phyloP scores from a whole-genome alignment of 768 basidiomycete species.

The Suillus brevipes region DNA sequence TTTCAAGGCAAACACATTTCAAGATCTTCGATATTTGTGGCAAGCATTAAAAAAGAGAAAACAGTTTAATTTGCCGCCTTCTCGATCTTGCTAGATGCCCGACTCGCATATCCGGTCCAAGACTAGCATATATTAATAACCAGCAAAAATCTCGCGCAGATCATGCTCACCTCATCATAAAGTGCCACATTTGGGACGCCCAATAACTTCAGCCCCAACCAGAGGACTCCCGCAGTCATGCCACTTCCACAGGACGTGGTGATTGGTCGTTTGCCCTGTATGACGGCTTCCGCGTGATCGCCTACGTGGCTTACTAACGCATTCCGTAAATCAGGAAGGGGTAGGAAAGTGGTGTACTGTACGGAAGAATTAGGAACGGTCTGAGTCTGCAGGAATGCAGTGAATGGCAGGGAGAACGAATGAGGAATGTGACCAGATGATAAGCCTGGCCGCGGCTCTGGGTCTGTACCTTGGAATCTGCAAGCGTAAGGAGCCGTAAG shows the following conservation, averaged over 20 bases:
- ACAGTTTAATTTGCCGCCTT: slow-evolving; percentile 36
- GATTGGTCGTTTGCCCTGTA: slow-evolving; percentile 60
- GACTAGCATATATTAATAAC: slow-evolving; percentile 53
- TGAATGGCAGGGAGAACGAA: slow-evolving; percentile 85
- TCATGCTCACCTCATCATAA: slow-evolving; percentile 84
- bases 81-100: slow-evolving; percentile 71
- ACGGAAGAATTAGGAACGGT: slow-evolving; percentile 33
- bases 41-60: not conserved
- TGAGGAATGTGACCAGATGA: slow-evolving; percentile 92
- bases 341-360: slow-evolving; percentile 60
- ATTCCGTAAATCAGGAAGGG: slow-evolving; percentile 55
- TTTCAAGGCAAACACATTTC: not conserved
- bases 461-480: slow-evolving; percentile 78
- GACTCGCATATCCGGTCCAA: slow-evolving; percentile 91
- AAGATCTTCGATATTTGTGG: slow-evolving; percentile 1
- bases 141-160: slow-evolving; percentile 10
- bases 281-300: slow-evolving; percentile 53
- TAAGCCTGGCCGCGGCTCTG: slow-evolving; percentile 87
- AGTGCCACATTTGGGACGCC: slow-evolving; percentile 63
- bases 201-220: slow-evolving; percentile 84
- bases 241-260: slow-evolving; percentile 90
- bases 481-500: slow-evolving; percentile 10
- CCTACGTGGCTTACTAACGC: slow-evolving; percentile 69
- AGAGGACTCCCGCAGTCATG: slow-evolving; percentile 95
- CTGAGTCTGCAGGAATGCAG: slow-evolving; percentile 57